phyloP scores from a whole-genome alignment of 164 flowering plant species.

The Aristolochia contorta region DNA sequence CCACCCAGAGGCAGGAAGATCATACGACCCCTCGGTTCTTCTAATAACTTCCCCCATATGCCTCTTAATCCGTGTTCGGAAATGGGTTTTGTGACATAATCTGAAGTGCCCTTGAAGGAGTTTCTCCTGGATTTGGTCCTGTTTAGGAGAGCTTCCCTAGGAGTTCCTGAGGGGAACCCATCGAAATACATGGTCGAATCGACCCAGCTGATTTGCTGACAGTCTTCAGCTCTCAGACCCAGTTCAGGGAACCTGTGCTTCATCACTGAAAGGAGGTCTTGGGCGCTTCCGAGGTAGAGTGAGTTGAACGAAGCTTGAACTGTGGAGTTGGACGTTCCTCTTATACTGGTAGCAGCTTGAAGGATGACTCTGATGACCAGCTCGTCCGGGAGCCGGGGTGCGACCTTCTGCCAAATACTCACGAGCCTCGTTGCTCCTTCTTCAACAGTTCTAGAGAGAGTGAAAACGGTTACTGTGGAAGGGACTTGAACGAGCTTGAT shows the following conservation, averaged over 20 bases:
- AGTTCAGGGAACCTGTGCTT: slow-evolving; percentile 3
- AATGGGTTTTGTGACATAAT: slow-evolving; percentile 4
- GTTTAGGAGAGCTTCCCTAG: neutral
- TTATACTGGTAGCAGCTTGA: neutral
- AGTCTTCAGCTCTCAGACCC: neutral
- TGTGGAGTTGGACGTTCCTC: too few species aligned
- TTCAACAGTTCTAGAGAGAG: neutral
- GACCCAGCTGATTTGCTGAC: slow-evolving; percentile 11
- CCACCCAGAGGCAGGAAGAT: slow-evolving; percentile 21
- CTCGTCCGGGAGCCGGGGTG: slow-evolving; percentile 2
- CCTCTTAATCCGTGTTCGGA: neutral
- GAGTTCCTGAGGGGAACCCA: neutral
- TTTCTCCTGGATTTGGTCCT: neutral
- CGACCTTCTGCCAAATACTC: slow-evolving; percentile 8
- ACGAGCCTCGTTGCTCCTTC: slow-evolving; percentile 1
- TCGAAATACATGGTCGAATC: slow-evolving; percentile 6
- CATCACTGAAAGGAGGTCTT: neutral
- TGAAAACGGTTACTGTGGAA: slow-evolving; percentile 14
- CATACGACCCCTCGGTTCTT: neutral
- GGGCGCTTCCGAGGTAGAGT: neutral
- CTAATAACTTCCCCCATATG: neutral
- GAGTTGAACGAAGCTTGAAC: neutral
- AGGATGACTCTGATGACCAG: slow-evolving; percentile 6
- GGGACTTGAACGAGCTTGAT: slow-evolving; percentile 9
- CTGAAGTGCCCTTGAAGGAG: neutral